Evolutionary conservation across 202 grass and related monocot species (phyloP).

Genomic region (Elaeis oleifera): DNA sequence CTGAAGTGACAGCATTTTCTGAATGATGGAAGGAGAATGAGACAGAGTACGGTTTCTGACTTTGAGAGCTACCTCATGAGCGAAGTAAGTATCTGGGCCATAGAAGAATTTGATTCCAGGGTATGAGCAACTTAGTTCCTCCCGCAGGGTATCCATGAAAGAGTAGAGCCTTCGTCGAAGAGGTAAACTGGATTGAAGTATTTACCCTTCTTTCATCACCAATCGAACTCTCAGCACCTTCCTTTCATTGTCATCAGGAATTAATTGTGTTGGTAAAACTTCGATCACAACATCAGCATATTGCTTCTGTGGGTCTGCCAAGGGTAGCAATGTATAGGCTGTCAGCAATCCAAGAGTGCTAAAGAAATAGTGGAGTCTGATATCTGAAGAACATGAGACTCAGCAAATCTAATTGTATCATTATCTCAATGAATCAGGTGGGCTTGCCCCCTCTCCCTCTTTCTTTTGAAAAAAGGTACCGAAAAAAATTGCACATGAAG

Average conservation of each 20-base stretch:
- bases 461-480: no score
- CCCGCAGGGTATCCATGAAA: constrained; percentile 6
- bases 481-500: no score
- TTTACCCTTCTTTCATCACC: constrained; percentile 4
- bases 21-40: no score
- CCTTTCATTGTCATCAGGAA: constrained; percentile 7
- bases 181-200: constrained; percentile 3
- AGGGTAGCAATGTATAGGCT: no score
- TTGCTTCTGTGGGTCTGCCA: constrained; percentile 5
- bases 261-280: background rate
- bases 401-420: no score
- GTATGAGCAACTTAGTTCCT: constrained; percentile 6
- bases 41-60: no score
- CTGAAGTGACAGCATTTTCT: no score
- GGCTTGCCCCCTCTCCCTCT: no score
- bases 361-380: no score
- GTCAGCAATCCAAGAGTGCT: no score
- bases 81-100: background rate
- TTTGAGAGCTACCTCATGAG: background rate
- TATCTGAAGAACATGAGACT: no score
- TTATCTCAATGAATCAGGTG: no score
- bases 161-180: background rate
- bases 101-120: constrained; percentile 5
- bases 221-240: background rate
- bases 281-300: background rate